Conservation (phyloP, 139 green algal genomes). For the Spirogloea muscicola region DNA sequence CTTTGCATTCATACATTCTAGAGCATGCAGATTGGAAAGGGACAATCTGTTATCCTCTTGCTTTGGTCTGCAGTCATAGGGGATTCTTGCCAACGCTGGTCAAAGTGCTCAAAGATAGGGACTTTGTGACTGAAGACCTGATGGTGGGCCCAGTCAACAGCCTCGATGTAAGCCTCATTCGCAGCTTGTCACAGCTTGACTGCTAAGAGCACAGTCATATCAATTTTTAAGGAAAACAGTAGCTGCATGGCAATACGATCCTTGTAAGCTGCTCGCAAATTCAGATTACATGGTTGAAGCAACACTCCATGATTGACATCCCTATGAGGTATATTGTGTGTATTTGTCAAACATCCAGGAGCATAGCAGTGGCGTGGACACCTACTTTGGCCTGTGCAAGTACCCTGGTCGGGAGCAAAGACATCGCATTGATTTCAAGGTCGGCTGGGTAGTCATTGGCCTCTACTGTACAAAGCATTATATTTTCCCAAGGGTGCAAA, state of each 20-base stretch:
- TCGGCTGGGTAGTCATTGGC: background rate
- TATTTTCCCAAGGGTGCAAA: background rate
- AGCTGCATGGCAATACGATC: background rate
- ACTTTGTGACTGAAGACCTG: conserved; percentile 40
- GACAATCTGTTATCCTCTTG: background rate
- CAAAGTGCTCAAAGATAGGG: conserved; percentile 12
- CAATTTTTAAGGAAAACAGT: background rate
- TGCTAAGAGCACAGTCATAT: background rate
- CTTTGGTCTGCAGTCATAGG: conserved; percentile 11
- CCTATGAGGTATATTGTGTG: background rate
- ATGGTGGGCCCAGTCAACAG: conserved; percentile 19
- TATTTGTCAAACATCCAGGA: background rate
- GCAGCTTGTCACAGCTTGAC: background rate
- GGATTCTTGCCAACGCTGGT: conserved; percentile 20
- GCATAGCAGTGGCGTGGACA: conserved; percentile 31
- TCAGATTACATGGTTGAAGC: background rate
- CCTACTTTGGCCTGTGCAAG: conserved; percentile 42
- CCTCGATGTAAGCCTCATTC: background rate
- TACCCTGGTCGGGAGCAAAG: conserved; percentile 28
- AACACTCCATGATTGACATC: background rate
- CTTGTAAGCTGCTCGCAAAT: background rate
- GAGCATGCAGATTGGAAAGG: background rate
- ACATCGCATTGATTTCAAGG: conserved; percentile 44
- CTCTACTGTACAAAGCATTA: background rate
- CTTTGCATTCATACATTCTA: background rate